A percentile compares a stretch with the other conserved stretches of the same genome.
phyloP scores from a whole-genome alignment of 768 basidiomycete species.

The Filobasidium floriforme region DNA sequence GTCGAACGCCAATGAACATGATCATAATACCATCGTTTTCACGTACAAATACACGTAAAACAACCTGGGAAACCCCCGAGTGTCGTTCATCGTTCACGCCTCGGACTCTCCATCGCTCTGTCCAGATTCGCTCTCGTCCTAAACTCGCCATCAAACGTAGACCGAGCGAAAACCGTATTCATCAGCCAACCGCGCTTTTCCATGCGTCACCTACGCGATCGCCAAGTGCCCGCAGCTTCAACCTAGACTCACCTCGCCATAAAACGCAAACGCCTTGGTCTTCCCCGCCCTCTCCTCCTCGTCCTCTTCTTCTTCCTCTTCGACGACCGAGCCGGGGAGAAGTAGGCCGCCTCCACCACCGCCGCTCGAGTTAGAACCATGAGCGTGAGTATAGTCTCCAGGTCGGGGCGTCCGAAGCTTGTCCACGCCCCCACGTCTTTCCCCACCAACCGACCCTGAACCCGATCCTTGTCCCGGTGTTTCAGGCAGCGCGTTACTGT shows the following conservation, averaged over 20 bases:
- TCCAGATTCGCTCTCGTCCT: conserved; percentile 13
- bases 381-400: background rate
- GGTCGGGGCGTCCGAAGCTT: background rate
- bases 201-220: no score
- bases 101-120: conserved; percentile 6
- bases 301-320: conserved; percentile 11
- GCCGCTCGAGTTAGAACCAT: background rate
- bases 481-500: background rate
- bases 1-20: no score
- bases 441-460: background rate
- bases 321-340: background rate
- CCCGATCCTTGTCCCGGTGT: background rate
- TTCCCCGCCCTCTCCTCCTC: conserved; percentile 20
- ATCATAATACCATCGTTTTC: no score
- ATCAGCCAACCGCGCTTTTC: background rate
- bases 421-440: background rate
- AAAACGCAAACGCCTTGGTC: conserved; percentile 44
- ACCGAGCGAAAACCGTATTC: background rate
- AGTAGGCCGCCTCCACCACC: background rate
- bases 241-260: conserved; percentile 38
- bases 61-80: no score
- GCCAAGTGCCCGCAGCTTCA: no score
- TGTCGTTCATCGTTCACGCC: background rate
- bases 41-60: no score
- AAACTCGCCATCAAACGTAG: background rate